Evolutionary conservation across 1,284 basidiomycete species (phyloP), one percentile per base, ranked within the genome.

Genomic region (Paramarasmius palmivorus): DNA sequence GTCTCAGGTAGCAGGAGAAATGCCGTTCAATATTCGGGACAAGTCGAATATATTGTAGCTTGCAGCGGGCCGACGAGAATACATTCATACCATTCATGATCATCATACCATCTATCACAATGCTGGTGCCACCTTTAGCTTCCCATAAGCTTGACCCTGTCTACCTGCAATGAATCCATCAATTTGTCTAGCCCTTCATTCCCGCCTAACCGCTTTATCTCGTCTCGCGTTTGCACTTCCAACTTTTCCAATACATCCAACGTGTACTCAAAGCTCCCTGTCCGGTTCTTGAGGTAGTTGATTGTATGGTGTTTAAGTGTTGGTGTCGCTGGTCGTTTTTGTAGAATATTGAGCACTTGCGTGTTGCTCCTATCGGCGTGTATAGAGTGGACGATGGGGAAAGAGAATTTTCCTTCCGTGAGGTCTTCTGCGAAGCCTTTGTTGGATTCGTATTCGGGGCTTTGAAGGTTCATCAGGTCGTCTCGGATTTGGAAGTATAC

Each of bases 401-500:
- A 98, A 15, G 91, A 93, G 71, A 98, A 98, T 68, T 98, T 98
- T 1, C 95, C 95, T 71, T 98, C 95, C 0, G 93, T 92, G 7
- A 98, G 76, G 64, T 98, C 95, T 71, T 98, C 95, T 5, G 91
- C 92, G 65, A 92, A 98, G 4, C 95, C 95, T 71, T 98, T 98
- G 73, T 96, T 95, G 34, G 84, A 78, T 2, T 88, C 79, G 64
- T 98, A 98, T 89, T 93, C 83, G 22, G 82, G 82, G 45, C 90
- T 93, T 63, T 95, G 89, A 32, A 99, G 75, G 67, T 99, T 99
- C 89, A 97, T 93, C 56, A 96, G 93, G 68, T 99, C 96, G 67
- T 99, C 97, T 22, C 95, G 78, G 60, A 99, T 97, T 69, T 99
- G 97, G 68, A 96, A 98, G 64, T 88, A 92, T 14, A 98, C 83